phyloP scores from a whole-genome alignment of 1,284 basidiomycete species.

The Microbotryum silenes-acaulis region DNA sequence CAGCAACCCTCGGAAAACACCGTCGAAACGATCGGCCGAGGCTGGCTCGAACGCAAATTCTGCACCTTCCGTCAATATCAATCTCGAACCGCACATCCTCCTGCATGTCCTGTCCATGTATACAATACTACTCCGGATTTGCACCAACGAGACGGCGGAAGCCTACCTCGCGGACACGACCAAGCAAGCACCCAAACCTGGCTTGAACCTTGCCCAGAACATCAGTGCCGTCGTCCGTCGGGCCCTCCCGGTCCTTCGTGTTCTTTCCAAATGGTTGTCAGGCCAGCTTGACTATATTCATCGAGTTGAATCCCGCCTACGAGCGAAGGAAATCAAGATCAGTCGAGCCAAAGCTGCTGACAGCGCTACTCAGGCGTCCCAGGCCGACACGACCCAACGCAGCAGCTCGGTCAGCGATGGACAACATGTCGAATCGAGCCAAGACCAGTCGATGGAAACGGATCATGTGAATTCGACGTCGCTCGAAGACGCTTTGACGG shows the following conservation, averaged over 20 bases:
- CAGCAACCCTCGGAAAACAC: not conserved
- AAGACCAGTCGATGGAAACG: not conserved
- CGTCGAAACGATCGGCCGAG: not conserved
- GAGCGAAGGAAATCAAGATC: constrained; percentile 14
- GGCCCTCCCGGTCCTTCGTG: constrained; percentile 74
- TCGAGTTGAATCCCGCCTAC: constrained; percentile 27
- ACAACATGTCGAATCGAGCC: not conserved
- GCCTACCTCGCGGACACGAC: constrained; percentile 40
- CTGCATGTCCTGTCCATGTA: constrained; percentile 66
- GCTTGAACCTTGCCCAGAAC: constrained; percentile 53
- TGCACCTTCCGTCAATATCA: constrained; percentile 20
- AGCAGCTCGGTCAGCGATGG: not conserved
- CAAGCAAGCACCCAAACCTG: constrained; percentile 16
- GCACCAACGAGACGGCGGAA: constrained; percentile 48
- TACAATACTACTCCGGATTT: constrained; percentile 59
- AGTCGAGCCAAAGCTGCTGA: constrained; percentile 2
- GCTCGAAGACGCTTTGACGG: constrained; percentile 26
- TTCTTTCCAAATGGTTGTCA: constrained; percentile 81
- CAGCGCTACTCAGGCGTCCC: not conserved
- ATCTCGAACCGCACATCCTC: constrained; percentile 60
- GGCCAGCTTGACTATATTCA: constrained; percentile 65
- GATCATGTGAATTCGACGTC: not conserved
- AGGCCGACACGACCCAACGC: not conserved
- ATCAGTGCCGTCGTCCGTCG: constrained; percentile 81
- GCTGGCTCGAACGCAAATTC: not conserved